phyloP scores from a whole-genome alignment of 129 eudicot species.

The Flaveria bidentis region DNA sequence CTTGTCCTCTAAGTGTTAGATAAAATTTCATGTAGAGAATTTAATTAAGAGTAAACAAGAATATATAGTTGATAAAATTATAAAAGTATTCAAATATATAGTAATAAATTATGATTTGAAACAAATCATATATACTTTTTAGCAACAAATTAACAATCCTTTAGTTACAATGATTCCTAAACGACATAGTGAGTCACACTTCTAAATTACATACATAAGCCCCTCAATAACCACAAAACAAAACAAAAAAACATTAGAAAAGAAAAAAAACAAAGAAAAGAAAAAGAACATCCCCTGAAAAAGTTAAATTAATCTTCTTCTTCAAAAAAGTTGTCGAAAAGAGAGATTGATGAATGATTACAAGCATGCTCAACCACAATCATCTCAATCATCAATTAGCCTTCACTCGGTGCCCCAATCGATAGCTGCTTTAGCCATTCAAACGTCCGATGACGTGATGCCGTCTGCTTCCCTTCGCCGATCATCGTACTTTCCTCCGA shows the following conservation, averaged over 20 bases:
- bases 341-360: constrained; percentile 34
- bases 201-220: constrained; percentile 30
- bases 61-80: neutral
- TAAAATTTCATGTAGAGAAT: neutral
- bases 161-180: constrained; percentile 26
- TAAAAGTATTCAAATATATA: neutral
- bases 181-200: constrained; percentile 24
- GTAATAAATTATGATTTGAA: no score
- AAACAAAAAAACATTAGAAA: no score
- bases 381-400: constrained; percentile 32
- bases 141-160: constrained; percentile 15
- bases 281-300: constrained; percentile 31
- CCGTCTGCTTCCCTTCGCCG: constrained; percentile 44
- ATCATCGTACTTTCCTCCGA: constrained; percentile 18
- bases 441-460: constrained; percentile 89
- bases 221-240: constrained; percentile 25
- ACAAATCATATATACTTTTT: neutral
- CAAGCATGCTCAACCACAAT: constrained; percentile 40
- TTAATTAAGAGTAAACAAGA: neutral
- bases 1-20: neutral
- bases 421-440: constrained; percentile 98
- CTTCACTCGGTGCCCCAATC: constrained; percentile 40
- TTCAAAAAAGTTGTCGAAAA: constrained; percentile 29
- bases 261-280: neutral
- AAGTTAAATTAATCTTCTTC: constrained; percentile 35